Conservation (phyloP, 192 early-diverging fungal genomes). For the Dimargaris cristalligena region DNA sequence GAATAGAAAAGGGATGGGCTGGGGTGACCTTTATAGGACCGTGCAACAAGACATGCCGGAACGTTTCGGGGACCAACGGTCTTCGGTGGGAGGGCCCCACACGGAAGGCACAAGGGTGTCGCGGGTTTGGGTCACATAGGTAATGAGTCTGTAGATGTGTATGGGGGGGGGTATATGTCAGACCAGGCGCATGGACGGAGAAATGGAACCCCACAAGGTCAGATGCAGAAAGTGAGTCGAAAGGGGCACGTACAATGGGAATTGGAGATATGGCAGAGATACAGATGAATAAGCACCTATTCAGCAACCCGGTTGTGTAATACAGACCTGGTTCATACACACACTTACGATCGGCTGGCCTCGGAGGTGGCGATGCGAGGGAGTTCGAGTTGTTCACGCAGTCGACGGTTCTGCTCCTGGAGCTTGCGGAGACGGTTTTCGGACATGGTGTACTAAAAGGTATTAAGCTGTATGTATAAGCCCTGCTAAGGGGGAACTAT, state of each 20-base stretch:
- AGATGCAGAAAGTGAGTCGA: background rate
- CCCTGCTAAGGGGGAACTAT: background rate
- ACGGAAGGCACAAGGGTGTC: constrained; percentile 39
- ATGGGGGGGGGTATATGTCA: background rate
- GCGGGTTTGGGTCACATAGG: constrained; percentile 37
- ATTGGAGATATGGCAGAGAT: background rate
- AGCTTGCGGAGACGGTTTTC: constrained; percentile 55
- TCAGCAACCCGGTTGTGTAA: background rate
- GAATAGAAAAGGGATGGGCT: no score
- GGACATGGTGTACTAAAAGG: constrained; percentile 17
- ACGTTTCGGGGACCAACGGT: constrained; percentile 38
- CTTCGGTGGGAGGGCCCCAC: constrained; percentile 40
- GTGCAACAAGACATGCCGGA: constrained; percentile 21
- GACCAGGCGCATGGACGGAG: background rate
- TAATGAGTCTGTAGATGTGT: constrained; percentile 21
- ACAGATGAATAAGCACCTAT: background rate
- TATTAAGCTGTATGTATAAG: background rate
- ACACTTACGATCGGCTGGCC: constrained; percentile 31
- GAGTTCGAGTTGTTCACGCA: constrained; percentile 63
- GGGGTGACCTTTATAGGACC: constrained; percentile 15
- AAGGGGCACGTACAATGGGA: background rate
- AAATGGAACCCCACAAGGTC: background rate
- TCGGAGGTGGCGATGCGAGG: constrained; percentile 58
- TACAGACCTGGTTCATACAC: background rate
- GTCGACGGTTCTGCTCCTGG: constrained; percentile 51